These are phyloP conservation scores for Rubroshorea leprosula DNA, from an alignment of 345 rosid species.

Conservation along the genomic window DNA sequence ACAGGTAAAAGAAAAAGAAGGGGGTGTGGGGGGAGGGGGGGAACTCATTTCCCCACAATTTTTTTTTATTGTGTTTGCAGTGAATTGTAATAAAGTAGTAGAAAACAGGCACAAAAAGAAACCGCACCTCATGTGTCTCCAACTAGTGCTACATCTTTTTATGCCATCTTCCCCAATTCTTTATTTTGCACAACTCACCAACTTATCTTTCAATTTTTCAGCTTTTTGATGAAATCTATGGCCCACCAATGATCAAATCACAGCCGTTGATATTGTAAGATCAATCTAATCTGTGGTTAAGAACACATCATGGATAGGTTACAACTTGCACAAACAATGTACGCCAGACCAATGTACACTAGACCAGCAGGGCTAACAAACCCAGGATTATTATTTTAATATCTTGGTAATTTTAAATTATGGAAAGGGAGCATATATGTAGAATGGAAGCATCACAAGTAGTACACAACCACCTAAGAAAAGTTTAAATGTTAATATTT, in stretches of 20 bases:
- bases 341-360: no score
- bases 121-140: conserved; percentile 28
- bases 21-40: no score
- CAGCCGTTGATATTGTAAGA: conserved; percentile 6
- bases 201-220: neutral
- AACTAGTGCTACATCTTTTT: conserved; percentile 32
- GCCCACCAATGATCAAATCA: conserved; percentile 14
- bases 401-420: neutral
- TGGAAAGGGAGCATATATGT: conserved; percentile 7
- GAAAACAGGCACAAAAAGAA: conserved; percentile 6
- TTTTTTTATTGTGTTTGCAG: conserved; percentile 1
- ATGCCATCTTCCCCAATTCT: conserved; percentile 7
- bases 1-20: neutral
- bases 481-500: neutral
- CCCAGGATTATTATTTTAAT: neutral
- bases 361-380: no score
- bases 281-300: conserved; percentile 1
- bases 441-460: conserved; percentile 26
- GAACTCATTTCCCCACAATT: conserved; percentile 31
- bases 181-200: conserved; percentile 14
- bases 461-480: conserved; percentile 8
- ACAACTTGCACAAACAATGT: neutral
- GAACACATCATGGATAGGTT: neutral
- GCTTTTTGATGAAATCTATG: neutral
- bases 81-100: conserved; percentile 12